Conservation (phyloP, 495 filamentous ascomycete species). For the Darksidea phi region DNA sequence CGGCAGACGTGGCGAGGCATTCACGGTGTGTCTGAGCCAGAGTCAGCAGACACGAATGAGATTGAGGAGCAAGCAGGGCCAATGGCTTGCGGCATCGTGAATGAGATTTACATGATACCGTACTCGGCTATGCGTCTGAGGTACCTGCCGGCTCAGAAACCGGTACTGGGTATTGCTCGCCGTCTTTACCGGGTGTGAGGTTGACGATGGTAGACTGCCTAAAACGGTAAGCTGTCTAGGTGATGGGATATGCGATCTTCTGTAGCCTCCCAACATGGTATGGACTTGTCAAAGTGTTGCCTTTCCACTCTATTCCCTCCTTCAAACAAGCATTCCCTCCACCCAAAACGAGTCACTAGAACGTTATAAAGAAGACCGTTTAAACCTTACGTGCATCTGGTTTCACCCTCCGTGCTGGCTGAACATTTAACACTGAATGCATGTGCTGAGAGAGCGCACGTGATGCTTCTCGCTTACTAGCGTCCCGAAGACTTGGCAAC, state of each 20-base stretch:
- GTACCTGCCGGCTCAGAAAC: background rate
- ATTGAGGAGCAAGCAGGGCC: background rate
- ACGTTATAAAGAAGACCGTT: too few relatives aligned
- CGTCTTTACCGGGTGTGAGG: background rate
- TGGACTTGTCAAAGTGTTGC: too few relatives aligned
- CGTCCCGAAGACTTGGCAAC: background rate
- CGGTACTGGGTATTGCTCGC: background rate
- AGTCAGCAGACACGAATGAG: conserved; percentile 17
- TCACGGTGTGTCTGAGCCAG: background rate
- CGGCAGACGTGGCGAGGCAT: background rate
- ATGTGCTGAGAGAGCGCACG: background rate
- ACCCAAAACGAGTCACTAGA: too few relatives aligned
- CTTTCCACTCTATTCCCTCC: too few relatives aligned
- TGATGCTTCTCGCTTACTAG: background rate
- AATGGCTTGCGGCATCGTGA: conserved; percentile 1
- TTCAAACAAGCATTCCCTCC: too few relatives aligned
- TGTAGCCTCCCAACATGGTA: background rate
- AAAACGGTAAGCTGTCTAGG: background rate
- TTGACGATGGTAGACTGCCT: background rate
- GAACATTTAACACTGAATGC: background rate
- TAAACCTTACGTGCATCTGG: too few relatives aligned
- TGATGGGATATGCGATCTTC: background rate
- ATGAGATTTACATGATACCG: conserved; percentile 7
- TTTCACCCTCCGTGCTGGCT: background rate
- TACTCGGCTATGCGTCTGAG: background rate